Conservation (phyloP, 371 early-diverging fungal species). For the Mortierella sp. region DNA sequence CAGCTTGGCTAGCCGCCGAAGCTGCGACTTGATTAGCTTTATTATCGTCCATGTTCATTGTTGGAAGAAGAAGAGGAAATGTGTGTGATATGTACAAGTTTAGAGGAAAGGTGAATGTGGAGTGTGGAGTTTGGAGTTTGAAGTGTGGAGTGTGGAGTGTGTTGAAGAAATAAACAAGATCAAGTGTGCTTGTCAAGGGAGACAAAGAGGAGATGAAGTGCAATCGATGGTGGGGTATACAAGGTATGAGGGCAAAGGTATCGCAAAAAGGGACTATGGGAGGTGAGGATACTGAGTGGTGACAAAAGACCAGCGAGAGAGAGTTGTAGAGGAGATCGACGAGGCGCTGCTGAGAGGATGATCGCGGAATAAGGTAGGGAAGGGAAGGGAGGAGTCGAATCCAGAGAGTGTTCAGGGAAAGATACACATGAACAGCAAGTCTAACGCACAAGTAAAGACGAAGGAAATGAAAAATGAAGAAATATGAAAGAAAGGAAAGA, state of each 20-base stretch:
- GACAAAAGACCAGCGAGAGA: not conserved
- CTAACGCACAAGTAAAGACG: not conserved
- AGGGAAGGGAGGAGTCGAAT: not conserved
- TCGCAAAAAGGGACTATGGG: not conserved
- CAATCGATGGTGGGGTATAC: not conserved
- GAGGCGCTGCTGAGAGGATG: not conserved
- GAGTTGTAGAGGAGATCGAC: not conserved
- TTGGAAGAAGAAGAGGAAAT: not conserved
- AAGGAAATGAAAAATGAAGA: not conserved
- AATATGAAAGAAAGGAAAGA: not conserved
- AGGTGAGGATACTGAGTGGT: not conserved
- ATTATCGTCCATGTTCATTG: not conserved
- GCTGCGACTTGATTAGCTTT: not conserved
- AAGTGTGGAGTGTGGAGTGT: not conserved
- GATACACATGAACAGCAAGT: not conserved
- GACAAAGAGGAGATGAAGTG: not conserved
- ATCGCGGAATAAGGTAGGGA: not conserved
- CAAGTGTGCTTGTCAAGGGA: not conserved
- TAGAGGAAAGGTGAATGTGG: not conserved
- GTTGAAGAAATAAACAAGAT: not conserved
- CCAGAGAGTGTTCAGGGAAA: not conserved
- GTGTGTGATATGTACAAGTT: not conserved
- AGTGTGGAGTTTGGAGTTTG: not conserved
- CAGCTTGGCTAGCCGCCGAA: not conserved
- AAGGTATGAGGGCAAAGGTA: not conserved